Base-by-base conservation (phyloP, 1,284 basidiomycete genomes). In the Calocybe gambosa region DNA sequence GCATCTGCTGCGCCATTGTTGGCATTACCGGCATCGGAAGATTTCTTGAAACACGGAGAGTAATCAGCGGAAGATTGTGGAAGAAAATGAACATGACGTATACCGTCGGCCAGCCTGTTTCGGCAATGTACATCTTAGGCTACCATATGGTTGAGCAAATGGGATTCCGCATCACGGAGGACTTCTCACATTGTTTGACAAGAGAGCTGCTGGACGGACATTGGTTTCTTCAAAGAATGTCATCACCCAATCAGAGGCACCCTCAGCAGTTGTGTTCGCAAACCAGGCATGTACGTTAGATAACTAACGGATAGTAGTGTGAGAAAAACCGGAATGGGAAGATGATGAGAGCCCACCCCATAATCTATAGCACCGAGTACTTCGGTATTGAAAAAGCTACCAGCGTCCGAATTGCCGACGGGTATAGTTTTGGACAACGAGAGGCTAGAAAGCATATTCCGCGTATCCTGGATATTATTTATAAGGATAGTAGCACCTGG, bases 51-150 rank as follows among this genome's bases (percentile, higher is more conserved):
- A 26, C 34, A 15, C 6, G 15, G 9, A 37, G 47, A 12, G 13
- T 40, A 19, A 49, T 37, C 12, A 34, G 15, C 18, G 15, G 2
- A 23, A 3, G 18, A 25, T 15, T 35, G 20, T 9, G 23, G 13
- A 34, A 16, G 31, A 16, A 12, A 7, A 15, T 8, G 15, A 15
- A 25, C 15, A 42, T 13, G 9, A 51, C 18, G 42, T 71, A 50
- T 59, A 85, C 85, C 20, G 88, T 82, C 6, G 93, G 93, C 93
- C 93, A 96, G 29, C 56, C 93, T n/a, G 92, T 92, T 70, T 95
- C 92, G 7, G 91, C 90, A 54, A 94, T 91, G 67, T 82, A 92
- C 73, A 85, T 83, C 45, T 70, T 66, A 6, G 91, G 90, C 52
- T 81, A 34, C 26, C 12, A 5, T 19, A 20, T 13, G 7, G 5